Evolutionary conservation across 306 rosid genomes (phyloP).

Genomic region (Glycine tomentella): DNA sequence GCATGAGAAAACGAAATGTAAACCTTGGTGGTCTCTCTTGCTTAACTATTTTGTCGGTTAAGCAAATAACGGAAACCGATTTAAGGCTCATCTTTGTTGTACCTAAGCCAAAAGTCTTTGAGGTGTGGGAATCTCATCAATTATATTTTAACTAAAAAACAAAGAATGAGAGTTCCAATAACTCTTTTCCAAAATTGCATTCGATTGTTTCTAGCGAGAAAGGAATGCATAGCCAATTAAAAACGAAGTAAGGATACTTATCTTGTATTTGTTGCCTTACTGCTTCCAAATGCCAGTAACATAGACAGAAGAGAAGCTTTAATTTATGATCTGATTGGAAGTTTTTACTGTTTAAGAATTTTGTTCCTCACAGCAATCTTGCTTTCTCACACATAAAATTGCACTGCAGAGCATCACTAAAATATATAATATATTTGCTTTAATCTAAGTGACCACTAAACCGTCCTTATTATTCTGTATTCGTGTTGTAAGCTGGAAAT

Average conservation of each 20-base stretch:
- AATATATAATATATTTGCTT: neutral
- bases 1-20: conserved; percentile 30
- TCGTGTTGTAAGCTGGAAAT: too few species aligned
- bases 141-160: conserved; percentile 35
- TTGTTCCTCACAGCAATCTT: conserved; percentile 35
- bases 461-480: too few species aligned
- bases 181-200: conserved; percentile 14
- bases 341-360: neutral
- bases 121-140: conserved; percentile 36
- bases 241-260: conserved; percentile 13
- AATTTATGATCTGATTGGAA: conserved; percentile 8
- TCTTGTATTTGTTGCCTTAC: neutral
- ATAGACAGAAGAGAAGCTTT: conserved; percentile 7
- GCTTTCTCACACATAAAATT: conserved; percentile 22
- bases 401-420: conserved; percentile 11
- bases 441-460: conserved; percentile 27
- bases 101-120: conserved; percentile 16
- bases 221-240: neutral
- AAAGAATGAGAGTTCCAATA: neutral
- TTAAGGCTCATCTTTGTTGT: conserved; percentile 27
- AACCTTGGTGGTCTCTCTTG: conserved; percentile 14
- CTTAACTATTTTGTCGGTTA: conserved; percentile 28
- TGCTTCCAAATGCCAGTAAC: conserved; percentile 3
- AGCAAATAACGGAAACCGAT: conserved; percentile 33
- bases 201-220: conserved; percentile 16